Evolutionary conservation across 306 rosid species (phyloP).

Genomic region (Benincasa hispida): DNA sequence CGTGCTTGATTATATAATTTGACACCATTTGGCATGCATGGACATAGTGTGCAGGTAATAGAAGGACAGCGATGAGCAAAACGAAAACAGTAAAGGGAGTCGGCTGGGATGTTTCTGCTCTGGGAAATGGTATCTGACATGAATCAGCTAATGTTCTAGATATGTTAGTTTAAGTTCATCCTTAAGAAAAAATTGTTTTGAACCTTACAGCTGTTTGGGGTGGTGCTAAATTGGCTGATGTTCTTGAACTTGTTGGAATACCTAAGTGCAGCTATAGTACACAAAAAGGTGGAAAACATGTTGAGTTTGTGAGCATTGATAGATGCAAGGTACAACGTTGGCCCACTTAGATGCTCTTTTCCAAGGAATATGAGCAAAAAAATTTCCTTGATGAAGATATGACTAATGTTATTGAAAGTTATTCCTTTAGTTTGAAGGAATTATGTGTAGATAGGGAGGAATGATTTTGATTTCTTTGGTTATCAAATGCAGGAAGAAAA

Average conservation of each 20-base stretch:
- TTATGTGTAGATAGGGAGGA: background rate
- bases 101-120: conserved; percentile 93
- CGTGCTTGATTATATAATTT: background rate
- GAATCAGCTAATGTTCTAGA: background rate
- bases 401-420: background rate
- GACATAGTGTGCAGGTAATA: conserved; percentile 81
- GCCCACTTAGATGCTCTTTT: background rate
- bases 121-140: conserved; percentile 72
- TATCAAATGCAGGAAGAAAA: conserved; percentile 57
- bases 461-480: conserved; percentile 3
- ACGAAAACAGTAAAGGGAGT: conserved; percentile 68
- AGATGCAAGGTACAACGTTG: conserved; percentile 62
- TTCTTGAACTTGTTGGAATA: conserved; percentile 83
- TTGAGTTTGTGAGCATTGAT: conserved; percentile 84
- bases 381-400: background rate
- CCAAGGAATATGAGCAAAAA: background rate
- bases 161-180: background rate
- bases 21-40: conserved; percentile 7
- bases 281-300: conserved; percentile 74
- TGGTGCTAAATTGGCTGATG: conserved; percentile 80
- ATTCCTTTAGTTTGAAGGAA: background rate
- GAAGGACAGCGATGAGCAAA: conserved; percentile 96
- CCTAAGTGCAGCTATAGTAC: conserved; percentile 43
- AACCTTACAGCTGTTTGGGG: conserved; percentile 78
- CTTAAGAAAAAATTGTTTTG: background rate